These are phyloP conservation scores for Heliamphora pulchella DNA, from an alignment of 179 eudicot genomes.

Conservation along the genomic window DNA sequence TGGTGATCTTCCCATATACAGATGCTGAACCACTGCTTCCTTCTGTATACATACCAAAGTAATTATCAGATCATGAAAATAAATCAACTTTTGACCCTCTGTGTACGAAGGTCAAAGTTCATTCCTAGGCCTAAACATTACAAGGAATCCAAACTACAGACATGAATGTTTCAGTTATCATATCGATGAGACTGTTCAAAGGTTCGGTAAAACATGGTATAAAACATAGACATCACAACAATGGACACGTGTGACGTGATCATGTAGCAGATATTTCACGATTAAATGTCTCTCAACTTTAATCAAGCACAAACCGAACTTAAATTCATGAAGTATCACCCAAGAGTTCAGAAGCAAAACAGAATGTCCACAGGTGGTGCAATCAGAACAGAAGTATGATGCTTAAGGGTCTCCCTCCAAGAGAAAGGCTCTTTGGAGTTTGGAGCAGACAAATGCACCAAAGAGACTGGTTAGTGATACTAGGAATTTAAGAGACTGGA, in stretches of 20 bases:
- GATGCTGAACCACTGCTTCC: constrained; percentile 55
- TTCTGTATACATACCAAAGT: constrained; percentile 37
- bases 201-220: neutral
- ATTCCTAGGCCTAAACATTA: neutral
- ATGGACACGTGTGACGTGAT: neutral
- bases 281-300: neutral
- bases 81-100: neutral
- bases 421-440: neutral
- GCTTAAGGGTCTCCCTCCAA: neutral
- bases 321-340: neutral
- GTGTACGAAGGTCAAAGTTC: neutral
- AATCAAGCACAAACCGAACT: neutral
- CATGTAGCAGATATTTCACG: neutral
- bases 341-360: neutral
- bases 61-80: constrained; percentile 4
- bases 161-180: neutral
- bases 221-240: neutral
- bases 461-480: constrained; percentile 1
- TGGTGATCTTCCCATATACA: constrained; percentile 86
- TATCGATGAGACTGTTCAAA: neutral
- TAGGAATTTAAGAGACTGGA: neutral
- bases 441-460: constrained; percentile 7
- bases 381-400: neutral
- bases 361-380: neutral
- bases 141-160: neutral